Percentiles rank a stretch among this genome's conserved stretches.
These are phyloP conservation scores for Podila horticola DNA, from an alignment of 192 early-diverging fungal species.

Conservation along the genomic window DNA sequence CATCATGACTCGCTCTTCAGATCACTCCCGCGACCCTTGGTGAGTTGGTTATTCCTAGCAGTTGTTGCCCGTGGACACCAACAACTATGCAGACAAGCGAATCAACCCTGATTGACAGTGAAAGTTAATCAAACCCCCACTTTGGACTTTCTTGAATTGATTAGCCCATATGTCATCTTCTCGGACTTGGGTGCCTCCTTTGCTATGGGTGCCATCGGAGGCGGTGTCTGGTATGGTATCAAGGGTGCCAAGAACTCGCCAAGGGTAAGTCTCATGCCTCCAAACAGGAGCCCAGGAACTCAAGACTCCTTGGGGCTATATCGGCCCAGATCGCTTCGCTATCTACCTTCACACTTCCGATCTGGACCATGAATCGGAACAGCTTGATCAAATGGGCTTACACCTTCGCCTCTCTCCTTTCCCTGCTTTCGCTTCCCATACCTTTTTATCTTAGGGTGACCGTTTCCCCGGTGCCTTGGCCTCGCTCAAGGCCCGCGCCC, in stretches of 20 bases:
- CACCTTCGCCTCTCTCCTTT: not conserved
- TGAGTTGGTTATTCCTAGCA: slow-evolving; percentile 11
- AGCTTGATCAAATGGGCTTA: not conserved
- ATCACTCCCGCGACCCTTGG: slow-evolving; percentile 68
- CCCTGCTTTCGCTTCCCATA: not conserved
- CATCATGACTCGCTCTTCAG: slow-evolving; percentile 63
- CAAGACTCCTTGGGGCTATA: not conserved
- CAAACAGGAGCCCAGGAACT: too few species aligned
- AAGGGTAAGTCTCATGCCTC: slow-evolving; percentile 62
- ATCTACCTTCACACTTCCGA: too few species aligned
- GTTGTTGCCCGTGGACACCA: not conserved
- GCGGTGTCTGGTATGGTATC: slow-evolving; percentile 96
- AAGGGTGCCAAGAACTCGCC: slow-evolving; percentile 99
- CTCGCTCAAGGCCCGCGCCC: slow-evolving; percentile 93
- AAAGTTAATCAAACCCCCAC: not conserved
- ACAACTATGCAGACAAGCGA: too few species aligned
- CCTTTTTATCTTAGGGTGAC: slow-evolving; percentile 71
- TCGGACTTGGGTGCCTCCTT: slow-evolving; percentile 90
- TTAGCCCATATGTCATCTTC: slow-evolving; percentile 86
- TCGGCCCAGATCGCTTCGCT: not conserved
- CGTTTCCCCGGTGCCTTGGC: slow-evolving; percentile 87
- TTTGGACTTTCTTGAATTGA: not conserved
- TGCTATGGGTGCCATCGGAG: slow-evolving; percentile 96
- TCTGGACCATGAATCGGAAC: not conserved
- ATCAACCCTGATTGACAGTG: not conserved